Percentiles rank a stretch among this genome's conserved stretches.
Evolutionary conservation across 2,329 filamentous ascomycete genomes (phyloP).

Genomic region (Fusarium miscanthi): DNA sequence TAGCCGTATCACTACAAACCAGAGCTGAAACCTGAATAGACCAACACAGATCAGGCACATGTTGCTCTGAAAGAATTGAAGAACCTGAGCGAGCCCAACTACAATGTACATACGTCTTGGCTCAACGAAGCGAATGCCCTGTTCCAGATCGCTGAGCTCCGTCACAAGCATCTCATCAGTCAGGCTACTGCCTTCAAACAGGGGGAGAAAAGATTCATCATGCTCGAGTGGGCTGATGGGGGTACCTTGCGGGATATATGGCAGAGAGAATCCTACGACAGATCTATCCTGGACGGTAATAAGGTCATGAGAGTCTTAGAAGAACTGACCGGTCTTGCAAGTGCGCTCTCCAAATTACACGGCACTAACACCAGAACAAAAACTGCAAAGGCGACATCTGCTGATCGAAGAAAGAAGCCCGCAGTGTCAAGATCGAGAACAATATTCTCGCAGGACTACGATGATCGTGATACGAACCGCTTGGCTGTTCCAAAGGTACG

Average conservation of each 20-base stretch:
- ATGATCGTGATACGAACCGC: background rate
- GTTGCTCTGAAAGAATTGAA: constrained; percentile 31
- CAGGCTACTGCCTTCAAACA: constrained; percentile 17
- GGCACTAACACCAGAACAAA: background rate
- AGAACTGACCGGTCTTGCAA: constrained; percentile 19
- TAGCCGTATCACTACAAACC: background rate
- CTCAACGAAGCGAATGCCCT: constrained; percentile 12
- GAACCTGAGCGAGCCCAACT: background rate
- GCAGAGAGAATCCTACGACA: background rate
- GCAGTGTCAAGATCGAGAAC: background rate
- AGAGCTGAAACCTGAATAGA: background rate
- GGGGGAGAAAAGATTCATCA: background rate
- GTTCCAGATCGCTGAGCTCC: constrained; percentile 6
- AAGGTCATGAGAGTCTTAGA: constrained; percentile 12
- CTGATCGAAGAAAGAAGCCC: background rate
- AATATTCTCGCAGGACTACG: background rate
- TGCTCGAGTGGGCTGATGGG: constrained; percentile 31
- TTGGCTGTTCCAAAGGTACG: background rate
- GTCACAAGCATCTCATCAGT: constrained; percentile 18
- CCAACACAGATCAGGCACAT: accelerated
- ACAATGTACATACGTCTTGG: background rate
- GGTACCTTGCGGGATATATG: constrained; percentile 30
- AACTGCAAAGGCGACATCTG: background rate
- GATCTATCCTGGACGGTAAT: background rate
- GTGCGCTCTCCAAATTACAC: constrained; percentile 22